phyloP scores from a whole-genome alignment of 2,329 filamentous ascomycete species.

The Immersiporthe knoxdaviesiana region DNA sequence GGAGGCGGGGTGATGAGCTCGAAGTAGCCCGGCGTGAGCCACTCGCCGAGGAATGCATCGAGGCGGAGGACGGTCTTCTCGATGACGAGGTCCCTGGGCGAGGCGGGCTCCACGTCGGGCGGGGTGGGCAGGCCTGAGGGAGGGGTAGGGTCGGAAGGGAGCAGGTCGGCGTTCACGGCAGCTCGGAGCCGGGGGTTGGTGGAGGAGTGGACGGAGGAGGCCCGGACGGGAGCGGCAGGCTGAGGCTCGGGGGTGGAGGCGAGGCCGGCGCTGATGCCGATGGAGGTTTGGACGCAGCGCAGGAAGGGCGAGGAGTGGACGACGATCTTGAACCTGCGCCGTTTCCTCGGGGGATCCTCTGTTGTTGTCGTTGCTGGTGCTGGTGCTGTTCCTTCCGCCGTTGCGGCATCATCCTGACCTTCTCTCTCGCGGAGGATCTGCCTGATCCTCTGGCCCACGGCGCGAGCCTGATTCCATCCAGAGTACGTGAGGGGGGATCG shows the following conservation, averaged over 20 bases:
- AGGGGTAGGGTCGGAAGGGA: slow-evolving; percentile 24
- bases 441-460: slow-evolving; percentile 82
- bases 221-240: slow-evolving; percentile 30
- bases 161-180: slow-evolving; percentile 30
- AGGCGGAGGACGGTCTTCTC: slow-evolving; percentile 72
- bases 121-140: slow-evolving; percentile 32
- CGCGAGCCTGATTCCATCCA: slow-evolving; percentile 85
- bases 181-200: slow-evolving; percentile 31
- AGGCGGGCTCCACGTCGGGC: slow-evolving; percentile 11
- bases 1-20: slow-evolving; percentile 90
- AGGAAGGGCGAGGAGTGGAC: slow-evolving; percentile 94
- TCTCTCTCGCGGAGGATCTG: slow-evolving; percentile 64
- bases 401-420: slow-evolving; percentile 44
- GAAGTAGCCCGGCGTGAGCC: slow-evolving; percentile 92
- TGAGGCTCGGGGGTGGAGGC: slow-evolving; percentile 54
- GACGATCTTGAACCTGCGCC: slow-evolving; percentile 73
- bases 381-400: slow-evolving; percentile 8
- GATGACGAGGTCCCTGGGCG: slow-evolving; percentile 35
- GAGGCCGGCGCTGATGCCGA: slow-evolving; percentile 85
- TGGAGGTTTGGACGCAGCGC: slow-evolving; percentile 88
- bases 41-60: slow-evolving; percentile 93
- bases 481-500: slow-evolving; percentile 94
- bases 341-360: slow-evolving; percentile 37
- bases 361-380: slow-evolving; percentile 4
- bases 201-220: slow-evolving; percentile 20